Evolutionary conservation across 2,329 filamentous ascomycete genomes (phyloP), one percentile per base, ranked within the genome.

Genomic region (Pseudogymnoascus sp.): DNA sequence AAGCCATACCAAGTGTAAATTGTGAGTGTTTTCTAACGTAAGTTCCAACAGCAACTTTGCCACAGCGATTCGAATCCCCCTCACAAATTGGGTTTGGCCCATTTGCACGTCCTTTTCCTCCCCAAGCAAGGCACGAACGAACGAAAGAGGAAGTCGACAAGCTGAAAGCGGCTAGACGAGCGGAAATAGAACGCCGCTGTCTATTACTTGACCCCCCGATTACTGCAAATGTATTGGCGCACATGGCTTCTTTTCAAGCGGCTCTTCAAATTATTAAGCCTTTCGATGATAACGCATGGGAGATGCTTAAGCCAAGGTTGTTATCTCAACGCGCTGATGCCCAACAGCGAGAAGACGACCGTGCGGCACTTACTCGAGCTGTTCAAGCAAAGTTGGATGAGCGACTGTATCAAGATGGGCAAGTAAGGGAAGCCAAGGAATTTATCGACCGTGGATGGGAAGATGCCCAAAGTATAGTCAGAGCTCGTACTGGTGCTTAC

Each of bases 161-260:
- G 70, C 78, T 87, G 19, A 90, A 89, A 72, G 82, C 83, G 62
- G 80, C 79, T 64, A 82, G 89, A 65, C 84, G 83, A 71, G 78
- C 80, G 12, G 89, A 91, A 68, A 92, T 93, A 70, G 88, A 92
- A 73, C 82, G 82, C 61, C 84, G 89, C 28, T 90, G 88, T 70
- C 76, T 83, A 72, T 78, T 82, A 59, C 79, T 93, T 59, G 75
- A 86, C 33, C 89, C 89, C 26, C 87, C 89, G 1, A 77, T 93
- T 63, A 76, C 78, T 59, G 76, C 85, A 40, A 81, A 79, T 67
- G 79, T 89, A 43, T 78, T 93, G 63, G 81, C 82, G 62, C 86
- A 88, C 70, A 89, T 91, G 74, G 82, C 89, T 56, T 86, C 89
- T 1, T 93, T 91, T 73, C 84, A 88, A 70, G 88, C 88, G 38